Base-by-base conservation (phyloP, 108 stramenopile genomes). In the Cyclotella kingstonii region DNA sequence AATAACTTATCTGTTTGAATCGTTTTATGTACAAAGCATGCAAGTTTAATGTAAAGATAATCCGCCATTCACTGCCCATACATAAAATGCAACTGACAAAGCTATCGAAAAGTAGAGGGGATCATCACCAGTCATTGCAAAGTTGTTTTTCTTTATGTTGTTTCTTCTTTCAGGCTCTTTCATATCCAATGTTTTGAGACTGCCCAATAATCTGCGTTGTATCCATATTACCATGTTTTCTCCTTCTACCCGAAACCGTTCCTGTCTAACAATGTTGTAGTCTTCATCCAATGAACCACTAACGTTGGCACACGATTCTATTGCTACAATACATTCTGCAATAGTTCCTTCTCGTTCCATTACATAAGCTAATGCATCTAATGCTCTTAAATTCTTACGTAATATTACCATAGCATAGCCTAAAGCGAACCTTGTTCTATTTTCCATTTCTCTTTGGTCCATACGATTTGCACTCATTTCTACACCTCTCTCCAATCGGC, bases 401-500 rank as follows among this genome's bases (percentile, higher is more conserved):
- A 93, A 58, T 36, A 89, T 78, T 6, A 75, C 80, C 78, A 89
- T 89, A n/a, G 85, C 83, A 59, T 64, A 93, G 29, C 87, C 91
- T 21, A 93, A 48, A 0, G 87, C 77, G 57, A 78, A 93, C 11
- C 87, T 78, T 44, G 89, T 83, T 35, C 87, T 69, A 63, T 84
- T 89, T 25, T 87, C 84, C 70, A 81, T 83, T 19, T 86, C 88
- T 57, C 67, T 76, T 46, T 89, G 86, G 33, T 70, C 73, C 51
- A 93, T 63, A 23, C 79, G 81, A 51, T 39, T 38, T 1, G 29
- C 26, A 15, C 39, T 15, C 4, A 11, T 14, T 5, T 63, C 46
- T 39, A 18, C n/a, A 25, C 30, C 6, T 26, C 21, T 29, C 60
- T 54, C 23, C 19, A 56, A 35, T 66, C 60, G 33, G 42, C 26